Conservation (phyloP, 2,329 filamentous ascomycete genomes). For the Talaromyces sp. region DNA sequence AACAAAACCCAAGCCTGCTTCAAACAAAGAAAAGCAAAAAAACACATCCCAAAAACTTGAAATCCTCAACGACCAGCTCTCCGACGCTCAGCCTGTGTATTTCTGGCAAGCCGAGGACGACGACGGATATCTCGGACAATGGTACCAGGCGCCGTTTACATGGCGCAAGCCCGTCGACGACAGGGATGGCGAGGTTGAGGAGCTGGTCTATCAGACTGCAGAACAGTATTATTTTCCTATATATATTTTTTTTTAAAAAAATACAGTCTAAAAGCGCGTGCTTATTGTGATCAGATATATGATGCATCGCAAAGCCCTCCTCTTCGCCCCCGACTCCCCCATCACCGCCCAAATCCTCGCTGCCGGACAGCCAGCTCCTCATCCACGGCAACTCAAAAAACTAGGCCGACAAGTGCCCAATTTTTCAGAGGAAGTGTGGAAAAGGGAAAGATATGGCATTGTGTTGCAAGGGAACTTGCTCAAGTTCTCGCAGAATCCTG, state of each 20-base stretch:
- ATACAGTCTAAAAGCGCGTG: no score
- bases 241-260: no score
- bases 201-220: slow-evolving; percentile 14
- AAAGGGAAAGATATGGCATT: slow-evolving; percentile 19
- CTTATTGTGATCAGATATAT: slow-evolving; percentile 19
- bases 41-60: not conserved
- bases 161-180: slow-evolving; percentile 4
- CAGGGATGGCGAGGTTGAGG: not conserved
- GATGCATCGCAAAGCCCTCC: slow-evolving; percentile 31
- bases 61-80: not conserved
- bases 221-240: not conserved
- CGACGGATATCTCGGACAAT: slow-evolving; percentile 19
- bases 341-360: slow-evolving; percentile 22
- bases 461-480: slow-evolving; percentile 27
- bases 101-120: slow-evolving; percentile 18
- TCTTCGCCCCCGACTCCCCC: slow-evolving; percentile 22
- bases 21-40: not conserved
- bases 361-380: slow-evolving; percentile 16
- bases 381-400: slow-evolving; percentile 15
- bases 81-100: slow-evolving; percentile 10
- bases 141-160: slow-evolving; percentile 17
- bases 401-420: slow-evolving; percentile 27
- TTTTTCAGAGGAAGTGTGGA: slow-evolving; percentile 25
- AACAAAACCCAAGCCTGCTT: not conserved
- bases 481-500: slow-evolving; percentile 27